Evolutionary conservation across 225 moss, liverwort and hornwort genomes (phyloP).

Genomic region (Pseudoscleropodium purum): DNA sequence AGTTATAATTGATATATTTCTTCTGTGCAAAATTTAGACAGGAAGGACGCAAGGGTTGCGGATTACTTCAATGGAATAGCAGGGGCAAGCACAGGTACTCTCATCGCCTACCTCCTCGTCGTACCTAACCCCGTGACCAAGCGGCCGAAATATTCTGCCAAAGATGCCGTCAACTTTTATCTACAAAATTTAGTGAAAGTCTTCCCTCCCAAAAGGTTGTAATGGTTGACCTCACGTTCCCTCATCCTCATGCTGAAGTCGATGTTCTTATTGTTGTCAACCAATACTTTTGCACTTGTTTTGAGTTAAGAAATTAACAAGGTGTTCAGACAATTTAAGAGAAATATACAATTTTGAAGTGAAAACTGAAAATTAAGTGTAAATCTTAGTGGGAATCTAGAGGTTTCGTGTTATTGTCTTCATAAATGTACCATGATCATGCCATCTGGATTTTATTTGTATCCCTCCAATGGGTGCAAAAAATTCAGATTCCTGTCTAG

Average conservation of each 20-base stretch:
- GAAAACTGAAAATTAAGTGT: not conserved
- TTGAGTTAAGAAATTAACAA: not conserved
- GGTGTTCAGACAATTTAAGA: not conserved
- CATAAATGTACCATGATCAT: not conserved
- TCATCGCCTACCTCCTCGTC: conserved; percentile 14
- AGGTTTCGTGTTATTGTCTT: not conserved
- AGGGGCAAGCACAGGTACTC: conserved; percentile 14
- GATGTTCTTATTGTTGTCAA: not conserved
- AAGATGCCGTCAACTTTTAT: conserved; percentile 15
- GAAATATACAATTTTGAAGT: not conserved
- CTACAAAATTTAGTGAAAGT: not conserved
- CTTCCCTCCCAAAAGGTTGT: conserved; percentile 10
- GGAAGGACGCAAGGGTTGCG: conserved; percentile 5
- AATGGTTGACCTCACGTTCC: not conserved
- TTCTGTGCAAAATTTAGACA: conserved; percentile 8
- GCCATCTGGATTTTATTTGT: not conserved
- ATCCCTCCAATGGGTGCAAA: not conserved
- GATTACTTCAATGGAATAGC: conserved; percentile 22
- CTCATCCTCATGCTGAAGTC: not conserved
- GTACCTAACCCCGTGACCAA: conserved; percentile 15
- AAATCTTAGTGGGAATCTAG: not conserved
- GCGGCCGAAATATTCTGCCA: not conserved
- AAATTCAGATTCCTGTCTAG: not conserved
- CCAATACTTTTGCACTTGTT: too few species aligned
- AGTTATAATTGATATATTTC: not conserved